These are phyloP conservation scores for Chiua virens DNA, from an alignment of 768 basidiomycete genomes.

Conservation along the genomic window DNA sequence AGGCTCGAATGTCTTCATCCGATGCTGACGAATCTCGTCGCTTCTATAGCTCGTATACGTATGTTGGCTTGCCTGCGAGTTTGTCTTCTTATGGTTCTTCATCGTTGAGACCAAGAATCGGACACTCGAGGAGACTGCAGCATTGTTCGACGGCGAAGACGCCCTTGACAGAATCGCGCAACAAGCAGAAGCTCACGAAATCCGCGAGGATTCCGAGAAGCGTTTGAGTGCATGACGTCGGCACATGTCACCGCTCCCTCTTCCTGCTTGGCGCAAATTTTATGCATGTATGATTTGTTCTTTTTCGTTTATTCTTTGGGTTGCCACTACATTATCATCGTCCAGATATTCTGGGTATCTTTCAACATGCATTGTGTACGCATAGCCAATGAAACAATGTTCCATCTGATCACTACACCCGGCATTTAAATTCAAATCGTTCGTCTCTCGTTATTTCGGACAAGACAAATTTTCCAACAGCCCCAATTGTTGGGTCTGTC, in stretches of 20 bases:
- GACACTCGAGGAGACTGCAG: conserved; percentile 81
- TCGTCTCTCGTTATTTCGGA: too few relatives aligned
- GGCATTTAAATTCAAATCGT: too few relatives aligned
- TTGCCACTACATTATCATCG: too few relatives aligned
- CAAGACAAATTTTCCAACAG: too few relatives aligned
- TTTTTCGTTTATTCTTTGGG: not conserved
- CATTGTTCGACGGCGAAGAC: conserved; percentile 72
- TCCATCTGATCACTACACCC: too few relatives aligned
- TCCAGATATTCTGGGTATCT: too few relatives aligned
- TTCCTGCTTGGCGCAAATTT: not conserved
- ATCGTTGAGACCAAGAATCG: conserved; percentile 71
- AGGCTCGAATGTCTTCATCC: not conserved
- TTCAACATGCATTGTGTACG: too few relatives aligned
- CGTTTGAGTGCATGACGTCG: conserved; percentile 7
- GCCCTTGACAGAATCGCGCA: conserved; percentile 38
- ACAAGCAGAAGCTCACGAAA: conserved; percentile 20
- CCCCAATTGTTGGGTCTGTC: too few relatives aligned
- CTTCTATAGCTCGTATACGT: conserved; percentile 59
- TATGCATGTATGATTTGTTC: not conserved
- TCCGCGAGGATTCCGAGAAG: conserved; percentile 25
- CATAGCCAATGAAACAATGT: too few relatives aligned
- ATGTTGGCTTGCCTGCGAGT: conserved; percentile 67
- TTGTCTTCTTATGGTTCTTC: conserved; percentile 64
- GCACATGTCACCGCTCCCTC: too few relatives aligned
- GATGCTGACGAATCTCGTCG: not conserved